Percentiles rank a stretch among this genome's conserved stretches.
Evolutionary conservation across 768 basidiomycete species (phyloP).

Genomic region (Megacollybia marginata): DNA sequence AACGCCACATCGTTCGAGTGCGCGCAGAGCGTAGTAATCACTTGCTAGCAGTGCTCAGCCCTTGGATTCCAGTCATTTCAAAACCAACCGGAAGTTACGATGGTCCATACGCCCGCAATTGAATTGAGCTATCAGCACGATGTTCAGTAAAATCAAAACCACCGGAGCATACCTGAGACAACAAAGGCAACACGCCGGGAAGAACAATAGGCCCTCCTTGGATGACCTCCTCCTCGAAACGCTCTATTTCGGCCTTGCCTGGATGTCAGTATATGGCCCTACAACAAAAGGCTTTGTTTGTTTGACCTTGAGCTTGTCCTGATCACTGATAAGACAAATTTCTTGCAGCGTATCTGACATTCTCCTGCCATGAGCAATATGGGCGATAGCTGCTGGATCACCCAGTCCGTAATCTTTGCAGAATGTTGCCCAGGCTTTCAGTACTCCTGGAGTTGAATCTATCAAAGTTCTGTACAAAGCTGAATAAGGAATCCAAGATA

Average conservation of each 20-base stretch:
- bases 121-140: too few relatives aligned
- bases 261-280: conserved; percentile 31
- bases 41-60: conserved; percentile 44
- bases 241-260: conserved; percentile 54
- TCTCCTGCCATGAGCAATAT: conserved; percentile 69
- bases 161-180: conserved; percentile 37
- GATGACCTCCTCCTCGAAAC: conserved; percentile 75
- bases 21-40: conserved; percentile 58
- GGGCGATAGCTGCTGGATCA: conserved; percentile 36
- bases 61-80: background rate
- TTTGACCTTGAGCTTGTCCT: conserved; percentile 18
- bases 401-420: conserved; percentile 52
- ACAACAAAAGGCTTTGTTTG: conserved; percentile 18
- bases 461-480: conserved; percentile 49
- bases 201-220: conserved; percentile 54
- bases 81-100: conserved; percentile 70
- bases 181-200: conserved; percentile 54
- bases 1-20: conserved; percentile 56
- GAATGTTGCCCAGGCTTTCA: conserved; percentile 71
- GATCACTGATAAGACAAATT: conserved; percentile 56
- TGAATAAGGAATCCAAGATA: conserved; percentile 1
- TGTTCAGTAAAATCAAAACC: background rate
- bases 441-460: conserved; percentile 82
- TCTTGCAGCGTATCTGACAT: conserved; percentile 69
- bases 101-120: conserved; percentile 47